phyloP scores from a whole-genome alignment of 495 filamentous ascomycete genomes.

The Aspergillus affinis region DNA sequence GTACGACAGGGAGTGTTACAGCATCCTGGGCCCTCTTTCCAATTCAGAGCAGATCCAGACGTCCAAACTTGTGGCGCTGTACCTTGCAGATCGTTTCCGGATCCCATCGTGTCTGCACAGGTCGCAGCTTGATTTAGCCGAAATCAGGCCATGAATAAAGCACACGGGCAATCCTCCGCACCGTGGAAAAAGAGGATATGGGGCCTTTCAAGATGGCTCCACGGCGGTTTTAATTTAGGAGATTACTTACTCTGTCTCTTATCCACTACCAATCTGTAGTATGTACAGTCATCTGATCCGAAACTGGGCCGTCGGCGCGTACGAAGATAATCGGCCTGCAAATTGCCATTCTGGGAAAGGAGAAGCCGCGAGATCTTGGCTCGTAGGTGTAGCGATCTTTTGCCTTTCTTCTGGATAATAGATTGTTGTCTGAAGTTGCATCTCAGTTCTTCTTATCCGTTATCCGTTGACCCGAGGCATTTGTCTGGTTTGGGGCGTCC shows the following conservation, averaged over 20 bases:
- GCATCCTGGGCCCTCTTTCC: background rate
- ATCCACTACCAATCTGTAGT: background rate
- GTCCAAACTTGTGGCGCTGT: slow-evolving; percentile 3
- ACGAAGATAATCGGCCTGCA: background rate
- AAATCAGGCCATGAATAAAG: slow-evolving; percentile 7
- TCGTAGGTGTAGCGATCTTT: background rate
- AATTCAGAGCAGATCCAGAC: background rate
- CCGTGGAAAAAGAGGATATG: background rate
- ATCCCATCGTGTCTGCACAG: slow-evolving; percentile 8
- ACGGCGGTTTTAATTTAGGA: background rate
- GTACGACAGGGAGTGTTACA: background rate
- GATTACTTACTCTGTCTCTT: background rate
- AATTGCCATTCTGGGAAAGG: background rate
- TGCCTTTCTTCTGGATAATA: background rate
- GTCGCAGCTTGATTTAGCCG: slow-evolving; percentile 16
- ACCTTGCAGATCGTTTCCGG: slow-evolving; percentile 25
- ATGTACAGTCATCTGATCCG: background rate
- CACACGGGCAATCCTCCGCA: slow-evolving; percentile 12
- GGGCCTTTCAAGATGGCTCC: background rate
- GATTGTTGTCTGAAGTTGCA: background rate
- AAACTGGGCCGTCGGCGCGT: background rate
- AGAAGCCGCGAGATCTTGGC: background rate
- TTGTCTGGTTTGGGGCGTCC: background rate
- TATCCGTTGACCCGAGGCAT: background rate
- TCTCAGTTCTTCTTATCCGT: background rate